Evolutionary conservation across 768 basidiomycete species (phyloP).

Genomic region (Kondoa subrosea): DNA sequence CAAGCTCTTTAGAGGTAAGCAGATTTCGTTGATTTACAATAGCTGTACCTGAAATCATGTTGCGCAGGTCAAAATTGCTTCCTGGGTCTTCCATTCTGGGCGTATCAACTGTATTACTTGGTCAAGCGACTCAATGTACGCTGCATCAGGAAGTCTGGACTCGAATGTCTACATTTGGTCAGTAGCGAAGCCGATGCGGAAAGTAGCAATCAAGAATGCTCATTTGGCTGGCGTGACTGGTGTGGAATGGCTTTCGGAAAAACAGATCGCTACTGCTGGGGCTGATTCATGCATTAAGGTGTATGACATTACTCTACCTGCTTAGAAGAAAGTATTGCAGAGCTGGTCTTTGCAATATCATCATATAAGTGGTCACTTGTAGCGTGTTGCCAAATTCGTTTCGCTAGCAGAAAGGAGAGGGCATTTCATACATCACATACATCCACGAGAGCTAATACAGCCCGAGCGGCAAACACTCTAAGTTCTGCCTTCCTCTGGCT

Average conservation of each 20-base stretch:
- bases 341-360: background rate
- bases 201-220: constrained; percentile 69
- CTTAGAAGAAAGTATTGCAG: background rate
- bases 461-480: no score
- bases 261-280: constrained; percentile 52
- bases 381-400: no score
- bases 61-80: constrained; percentile 41
- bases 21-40: background rate
- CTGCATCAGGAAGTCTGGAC: constrained; percentile 80
- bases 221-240: constrained; percentile 66
- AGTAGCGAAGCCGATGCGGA: constrained; percentile 47
- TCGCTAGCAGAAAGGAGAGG: no score
- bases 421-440: no score
- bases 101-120: constrained; percentile 63
- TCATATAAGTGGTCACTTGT: no score
- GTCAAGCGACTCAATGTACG: constrained; percentile 54
- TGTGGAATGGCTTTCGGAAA: constrained; percentile 57
- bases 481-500: no score
- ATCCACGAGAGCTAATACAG: no score
- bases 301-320: constrained; percentile 37
- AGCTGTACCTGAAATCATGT: background rate
- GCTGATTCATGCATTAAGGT: constrained; percentile 44
- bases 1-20: constrained; percentile 36
- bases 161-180: constrained; percentile 82
- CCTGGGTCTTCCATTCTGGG: constrained; percentile 74